Evolutionary conservation across 2,329 filamentous ascomycete genomes (phyloP), one percentile per base, ranked within the genome.

Genomic region (Rasamsonia emersonii): DNA sequence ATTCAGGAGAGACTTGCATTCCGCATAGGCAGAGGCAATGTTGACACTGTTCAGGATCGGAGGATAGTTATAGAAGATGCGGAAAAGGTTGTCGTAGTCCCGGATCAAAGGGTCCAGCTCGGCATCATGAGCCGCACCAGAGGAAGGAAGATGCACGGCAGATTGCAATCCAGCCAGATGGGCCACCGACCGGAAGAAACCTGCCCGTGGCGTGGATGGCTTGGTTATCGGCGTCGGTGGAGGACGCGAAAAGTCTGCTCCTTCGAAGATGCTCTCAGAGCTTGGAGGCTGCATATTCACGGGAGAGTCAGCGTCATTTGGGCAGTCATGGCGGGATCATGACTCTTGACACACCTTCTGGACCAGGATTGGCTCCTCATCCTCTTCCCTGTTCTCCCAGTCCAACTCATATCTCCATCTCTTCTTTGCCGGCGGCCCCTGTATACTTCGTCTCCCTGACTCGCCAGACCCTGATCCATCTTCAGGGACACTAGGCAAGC

Each of bases 51-150:
- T 88, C 18, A 96, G 72, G 0, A 77, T 53, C 0, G 89, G 89
- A 0, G 86, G 67, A 55, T 93, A 84, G 58, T 95, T 94, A 69
- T 96, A 96, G 67, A 95, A 94, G 40, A 91, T 82, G 47, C 88
- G 83, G 56, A 96, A 93, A 14, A 96, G 71, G 56, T 95, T 95
- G 56, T 94, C 86, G 59, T 96, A 95, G 62, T 95, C 85, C 46
- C 85, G 83, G 28, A 95, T 70, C 14, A 86, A 72, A 42, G 93
- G 84, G 48, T 84, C 70, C 25, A 67, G 61, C 11, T 67, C 67
- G 33, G 85, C 75, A 28, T 75, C 70, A 21, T 32, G 32, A 36
- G 74, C 71, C 9, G 70, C 73, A 10, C 52, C 50, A 15, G 69
- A 59, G 37, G 51, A 59, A 38, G 59, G 68, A 38, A 71, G 53